Evolutionary conservation across 163 green algal species (phyloP), one percentile per base, ranked within the genome.

Genomic region (Scenedesmus sp.): DNA sequence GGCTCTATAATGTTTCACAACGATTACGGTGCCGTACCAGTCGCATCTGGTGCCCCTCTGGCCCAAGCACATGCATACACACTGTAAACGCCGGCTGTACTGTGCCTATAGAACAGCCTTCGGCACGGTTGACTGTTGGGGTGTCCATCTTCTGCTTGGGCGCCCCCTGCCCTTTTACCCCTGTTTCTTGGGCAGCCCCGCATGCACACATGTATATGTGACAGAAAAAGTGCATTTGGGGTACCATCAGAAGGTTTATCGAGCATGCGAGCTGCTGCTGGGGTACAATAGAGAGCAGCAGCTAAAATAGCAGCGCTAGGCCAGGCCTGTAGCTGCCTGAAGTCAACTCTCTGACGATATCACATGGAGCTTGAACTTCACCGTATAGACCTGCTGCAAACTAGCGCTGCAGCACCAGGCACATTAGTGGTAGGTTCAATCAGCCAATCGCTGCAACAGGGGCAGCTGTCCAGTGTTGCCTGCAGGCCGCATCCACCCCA

Each of bases 281-380:
- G 65, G 9, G 30, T 76, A 40, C 30, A 26, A 76, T 37, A 40
- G 30, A 20, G 65, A 44, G 37, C 33, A 82, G n/a, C n/a, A n/a
- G 73, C 73, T 51, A 51, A 16, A 33, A 3, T 13, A 12, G 35
- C 18, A 35, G 73, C 4, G 73, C 37, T 6, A 70, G 65, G 59
- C 59, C 59, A 30, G 59, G 59, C 30, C 65, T 40, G 65, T 37
- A 76, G 65, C 20, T n/a, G 37, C 35, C 5, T 40, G 16, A 82
- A 46, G 33, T 30, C 73, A 46, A 51, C 18, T 12, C 78, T 33
- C 20, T 73, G 30, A 96, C n/a, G n/a, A n/a, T n/a, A n/a, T n/a
- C n/a, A n/a, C n/a, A n/a, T 96, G 93, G 94, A 97, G 92, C 86
- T 97, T 22, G 89, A 96, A 37, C 80, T 97, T 16, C 92, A 94